phyloP scores from a whole-genome alignment of 306 rosid species.

The Dicorynia guianensis region DNA sequence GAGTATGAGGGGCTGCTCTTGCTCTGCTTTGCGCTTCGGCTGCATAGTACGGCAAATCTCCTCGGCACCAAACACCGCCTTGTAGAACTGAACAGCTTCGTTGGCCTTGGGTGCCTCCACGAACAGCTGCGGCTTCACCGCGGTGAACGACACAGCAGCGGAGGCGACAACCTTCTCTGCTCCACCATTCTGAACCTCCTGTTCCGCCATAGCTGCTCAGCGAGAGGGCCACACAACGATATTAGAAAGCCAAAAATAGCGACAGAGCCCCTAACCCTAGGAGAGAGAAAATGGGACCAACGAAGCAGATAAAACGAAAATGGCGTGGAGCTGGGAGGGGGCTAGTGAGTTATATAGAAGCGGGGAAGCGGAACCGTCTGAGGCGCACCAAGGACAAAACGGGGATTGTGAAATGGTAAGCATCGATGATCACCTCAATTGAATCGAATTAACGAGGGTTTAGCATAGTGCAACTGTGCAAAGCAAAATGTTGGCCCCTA shows the following conservation, averaged over 20 bases:
- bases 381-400: constrained; percentile 41
- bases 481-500: too few relatives aligned
- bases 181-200: constrained; percentile 64
- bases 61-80: constrained; percentile 76
- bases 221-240: not conserved
- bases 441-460: too few relatives aligned
- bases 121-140: constrained; percentile 57
- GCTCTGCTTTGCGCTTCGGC: constrained; percentile 90
- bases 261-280: constrained; percentile 54
- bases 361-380: constrained; percentile 60
- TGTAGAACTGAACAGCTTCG: constrained; percentile 80
- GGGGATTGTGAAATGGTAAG: constrained; percentile 11
- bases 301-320: constrained; percentile 18
- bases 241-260: not conserved
- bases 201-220: constrained; percentile 59
- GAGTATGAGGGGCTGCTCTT: constrained; percentile 68
- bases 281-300: constrained; percentile 43
- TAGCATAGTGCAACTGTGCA: too few relatives aligned
- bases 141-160: constrained; percentile 40
- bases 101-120: constrained; percentile 74
- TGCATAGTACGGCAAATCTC: constrained; percentile 62
- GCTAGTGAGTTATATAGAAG: constrained; percentile 54
- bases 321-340: constrained; percentile 47
- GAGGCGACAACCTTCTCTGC: constrained; percentile 40
- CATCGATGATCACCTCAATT: too few relatives aligned